These are phyloP conservation scores for Steccherinum ochraceum DNA, from an alignment of 768 basidiomycete species.

Conservation along the genomic window DNA sequence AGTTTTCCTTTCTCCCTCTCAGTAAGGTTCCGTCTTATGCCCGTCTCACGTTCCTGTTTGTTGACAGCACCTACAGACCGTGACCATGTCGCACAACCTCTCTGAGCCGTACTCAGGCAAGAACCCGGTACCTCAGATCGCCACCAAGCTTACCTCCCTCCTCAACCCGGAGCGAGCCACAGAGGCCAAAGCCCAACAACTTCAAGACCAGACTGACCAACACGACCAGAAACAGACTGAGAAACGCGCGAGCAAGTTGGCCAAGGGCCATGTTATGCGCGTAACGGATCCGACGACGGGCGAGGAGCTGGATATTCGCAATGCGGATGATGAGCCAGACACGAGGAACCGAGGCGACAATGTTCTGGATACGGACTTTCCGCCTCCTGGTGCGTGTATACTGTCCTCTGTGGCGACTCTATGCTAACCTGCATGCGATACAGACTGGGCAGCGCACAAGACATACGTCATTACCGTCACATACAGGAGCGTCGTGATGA, in stretches of 20 bases:
- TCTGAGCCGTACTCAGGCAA: conserved; percentile 26
- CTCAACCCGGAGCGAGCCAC: conserved; percentile 24
- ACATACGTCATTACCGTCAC: conserved; percentile 13
- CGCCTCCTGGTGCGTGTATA: conserved; percentile 20
- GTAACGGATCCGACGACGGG: conserved; percentile 47
- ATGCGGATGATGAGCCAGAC: conserved; percentile 29
- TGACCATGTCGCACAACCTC: conserved; percentile 21
- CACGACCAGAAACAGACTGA: conserved; percentile 21
- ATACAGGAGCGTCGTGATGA: conserved; percentile 14
- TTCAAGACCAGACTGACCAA: conserved; percentile 17
- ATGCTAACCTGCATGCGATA: neutral
- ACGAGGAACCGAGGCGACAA: conserved; percentile 20
- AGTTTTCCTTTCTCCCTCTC: neutral
- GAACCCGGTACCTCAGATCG: conserved; percentile 26
- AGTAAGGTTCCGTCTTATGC: neutral
- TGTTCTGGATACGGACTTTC: conserved; percentile 22
- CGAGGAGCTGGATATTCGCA: conserved; percentile 40
- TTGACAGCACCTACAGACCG: neutral
- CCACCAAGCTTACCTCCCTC: conserved; percentile 23
- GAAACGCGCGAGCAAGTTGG: conserved; percentile 18
- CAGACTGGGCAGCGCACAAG: conserved; percentile 23
- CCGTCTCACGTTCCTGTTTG: neutral
- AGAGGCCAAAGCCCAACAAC: conserved; percentile 23
- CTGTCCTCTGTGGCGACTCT: neutral
- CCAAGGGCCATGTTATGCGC: conserved; percentile 23